A percentile compares a stretch with the other conserved stretches of the same genome.
Evolutionary conservation across 108 stramenopile species (phyloP).

Genomic region (Craspedostauros australis): DNA sequence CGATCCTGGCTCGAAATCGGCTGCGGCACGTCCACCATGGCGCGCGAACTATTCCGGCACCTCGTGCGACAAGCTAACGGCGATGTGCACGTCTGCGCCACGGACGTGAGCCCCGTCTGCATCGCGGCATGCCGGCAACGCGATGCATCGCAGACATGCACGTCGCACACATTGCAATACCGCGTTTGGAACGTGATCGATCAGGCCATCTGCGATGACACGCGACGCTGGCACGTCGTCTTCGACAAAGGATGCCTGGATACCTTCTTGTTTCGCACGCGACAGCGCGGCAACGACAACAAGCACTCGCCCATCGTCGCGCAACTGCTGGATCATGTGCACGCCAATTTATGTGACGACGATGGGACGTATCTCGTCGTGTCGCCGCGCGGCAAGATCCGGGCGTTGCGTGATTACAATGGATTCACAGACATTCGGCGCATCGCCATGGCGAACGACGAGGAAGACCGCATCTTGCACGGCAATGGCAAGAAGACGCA

Average conservation of each 20-base stretch:
- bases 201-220: neutral
- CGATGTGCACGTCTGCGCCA: constrained; percentile 35
- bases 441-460: constrained; percentile 13
- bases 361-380: constrained; percentile 52
- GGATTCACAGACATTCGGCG: constrained; percentile 52
- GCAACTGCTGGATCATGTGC: constrained; percentile 51
- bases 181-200: constrained; percentile 43
- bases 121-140: constrained; percentile 35
- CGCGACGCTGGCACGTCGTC: constrained; percentile 38
- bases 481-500: neutral
- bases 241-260: constrained; percentile 78
- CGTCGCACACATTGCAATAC: constrained; percentile 23
- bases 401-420: constrained; percentile 49
- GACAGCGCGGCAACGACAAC: constrained; percentile 42
- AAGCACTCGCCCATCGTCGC: constrained; percentile 31
- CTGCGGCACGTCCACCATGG: constrained; percentile 62
- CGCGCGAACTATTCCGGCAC: constrained; percentile 38
- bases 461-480: too few species aligned
- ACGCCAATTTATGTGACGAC: neutral
- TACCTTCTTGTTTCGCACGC: constrained; percentile 75
- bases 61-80: constrained; percentile 3
- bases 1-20: constrained; percentile 53
- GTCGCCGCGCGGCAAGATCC: constrained; percentile 57
- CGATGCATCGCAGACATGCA: constrained; percentile 14
- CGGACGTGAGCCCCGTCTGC: constrained; percentile 69